Evolutionary conservation across 2,329 filamentous ascomycete species (phyloP).

Genomic region (Ramularia collo-cygni): DNA sequence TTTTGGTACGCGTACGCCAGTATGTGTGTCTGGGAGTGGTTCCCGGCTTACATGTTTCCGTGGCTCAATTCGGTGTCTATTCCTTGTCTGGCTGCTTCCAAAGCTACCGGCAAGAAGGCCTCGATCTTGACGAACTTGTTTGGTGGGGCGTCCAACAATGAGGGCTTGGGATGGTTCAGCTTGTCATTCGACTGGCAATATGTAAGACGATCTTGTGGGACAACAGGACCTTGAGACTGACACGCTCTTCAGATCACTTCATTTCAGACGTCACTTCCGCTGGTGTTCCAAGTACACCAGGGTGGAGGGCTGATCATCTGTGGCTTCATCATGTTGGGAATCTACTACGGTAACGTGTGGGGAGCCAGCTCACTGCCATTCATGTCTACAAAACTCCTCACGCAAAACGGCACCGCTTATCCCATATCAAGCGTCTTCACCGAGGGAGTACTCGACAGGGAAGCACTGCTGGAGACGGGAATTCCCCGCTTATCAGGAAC

Average conservation of each 20-base stretch:
- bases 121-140: constrained; percentile 43
- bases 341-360: constrained; percentile 49
- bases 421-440: constrained; percentile 37
- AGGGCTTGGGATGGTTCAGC: constrained; percentile 45
- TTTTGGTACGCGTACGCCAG: constrained; percentile 44
- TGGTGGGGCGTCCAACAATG: constrained; percentile 47
- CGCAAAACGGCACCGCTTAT: constrained; percentile 32
- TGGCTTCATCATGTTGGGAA: constrained; percentile 44
- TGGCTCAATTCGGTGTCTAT: constrained; percentile 52
- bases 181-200: constrained; percentile 51
- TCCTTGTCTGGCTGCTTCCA: constrained; percentile 48
- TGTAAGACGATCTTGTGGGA: constrained; percentile 5
- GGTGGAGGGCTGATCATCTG: constrained; percentile 44
- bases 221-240: no score
- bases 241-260: constrained; percentile 44
- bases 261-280: constrained; percentile 45
- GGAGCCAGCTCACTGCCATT: constrained; percentile 43
- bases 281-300: constrained; percentile 40
- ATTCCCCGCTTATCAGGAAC: constrained; percentile 43
- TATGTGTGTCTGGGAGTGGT: constrained; percentile 48
- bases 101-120: constrained; percentile 43
- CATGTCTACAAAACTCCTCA: constrained; percentile 47
- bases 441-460: constrained; percentile 37
- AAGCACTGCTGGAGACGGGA: constrained; percentile 39
- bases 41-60: constrained; percentile 50